A percentile compares a stretch with the other conserved stretches of the same genome.
These are phyloP conservation scores for Metschnikowia continentalis DNA, from an alignment of 805 yeast species.

Conservation along the genomic window DNA sequence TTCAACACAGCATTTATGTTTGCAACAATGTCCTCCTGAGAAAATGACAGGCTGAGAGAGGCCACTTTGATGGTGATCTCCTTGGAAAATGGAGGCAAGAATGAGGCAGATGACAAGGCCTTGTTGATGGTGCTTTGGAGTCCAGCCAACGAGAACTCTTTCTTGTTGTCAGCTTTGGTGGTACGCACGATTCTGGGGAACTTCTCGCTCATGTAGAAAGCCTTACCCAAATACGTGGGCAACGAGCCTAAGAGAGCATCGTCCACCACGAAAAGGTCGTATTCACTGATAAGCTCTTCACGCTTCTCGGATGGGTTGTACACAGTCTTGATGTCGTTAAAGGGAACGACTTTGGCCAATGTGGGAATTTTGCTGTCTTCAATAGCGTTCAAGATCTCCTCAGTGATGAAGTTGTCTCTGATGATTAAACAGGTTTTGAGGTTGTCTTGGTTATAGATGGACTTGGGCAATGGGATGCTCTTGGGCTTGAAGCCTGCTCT, in stretches of 20 bases:
- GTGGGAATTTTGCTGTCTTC: slow-evolving; percentile 46
- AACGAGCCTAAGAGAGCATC: slow-evolving; percentile 74
- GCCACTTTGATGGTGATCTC: slow-evolving; percentile 68
- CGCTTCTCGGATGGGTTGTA: slow-evolving; percentile 87
- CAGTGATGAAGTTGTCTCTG: slow-evolving; percentile 53
- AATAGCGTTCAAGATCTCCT: slow-evolving; percentile 41
- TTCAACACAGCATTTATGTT: slow-evolving; percentile 56
- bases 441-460: slow-evolving; percentile 40
- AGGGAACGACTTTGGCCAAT: slow-evolving; percentile 57
- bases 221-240: slow-evolving; percentile 81
- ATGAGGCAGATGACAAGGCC: slow-evolving; percentile 54
- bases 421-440: slow-evolving; percentile 62
- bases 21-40: slow-evolving; percentile 48
- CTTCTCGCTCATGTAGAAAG: slow-evolving; percentile 58
- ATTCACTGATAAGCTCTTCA: slow-evolving; percentile 64
- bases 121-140: slow-evolving; percentile 57
- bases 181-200: slow-evolving; percentile 65
- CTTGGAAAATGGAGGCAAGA: slow-evolving; percentile 70
- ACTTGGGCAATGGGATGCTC: slow-evolving; percentile 42
- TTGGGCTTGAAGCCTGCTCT: slow-evolving; percentile 58
- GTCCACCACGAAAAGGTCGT: slow-evolving; percentile 79
- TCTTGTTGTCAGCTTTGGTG: slow-evolving; percentile 25
- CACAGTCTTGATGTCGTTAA: slow-evolving; percentile 72
- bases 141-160: slow-evolving; percentile 46
- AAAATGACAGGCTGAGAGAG: slow-evolving; percentile 33